Percentiles rank a stretch among this genome's conserved stretches.
phyloP scores from a whole-genome alignment of 257 asterid species.

The Craterostigma plantagineum region DNA sequence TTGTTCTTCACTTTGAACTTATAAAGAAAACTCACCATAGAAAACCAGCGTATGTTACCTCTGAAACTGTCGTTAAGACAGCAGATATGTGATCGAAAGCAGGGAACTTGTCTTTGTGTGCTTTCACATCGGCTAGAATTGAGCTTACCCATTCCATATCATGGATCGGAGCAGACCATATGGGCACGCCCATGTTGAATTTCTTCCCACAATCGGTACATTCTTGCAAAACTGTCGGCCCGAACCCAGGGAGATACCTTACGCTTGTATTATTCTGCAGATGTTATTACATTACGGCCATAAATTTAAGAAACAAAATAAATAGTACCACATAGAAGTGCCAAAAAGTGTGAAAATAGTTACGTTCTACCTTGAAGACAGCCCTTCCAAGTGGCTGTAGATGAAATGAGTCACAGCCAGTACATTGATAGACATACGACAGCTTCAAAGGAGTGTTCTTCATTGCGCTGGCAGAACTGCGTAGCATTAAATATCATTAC shows the following conservation, averaged over 20 bases:
- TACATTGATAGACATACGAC: conserved; percentile 88
- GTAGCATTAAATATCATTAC: conserved; percentile 6
- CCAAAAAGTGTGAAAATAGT: background rate
- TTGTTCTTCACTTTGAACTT: too few relatives aligned
- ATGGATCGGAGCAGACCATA: conserved; percentile 97
- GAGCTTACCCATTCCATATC: conserved; percentile 86
- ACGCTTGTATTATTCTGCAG: conserved; percentile 49
- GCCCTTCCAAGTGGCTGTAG: conserved; percentile 88
- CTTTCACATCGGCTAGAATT: conserved; percentile 54
- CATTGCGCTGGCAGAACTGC: conserved; percentile 92
- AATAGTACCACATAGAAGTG: background rate
- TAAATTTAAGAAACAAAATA: background rate
- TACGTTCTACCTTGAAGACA: conserved; percentile 44
- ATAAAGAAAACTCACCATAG: too few relatives aligned
- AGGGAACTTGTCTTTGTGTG: conserved; percentile 57
- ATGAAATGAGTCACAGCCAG: conserved; percentile 90
- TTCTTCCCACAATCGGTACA: conserved; percentile 92
- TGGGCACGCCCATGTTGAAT: conserved; percentile 95
- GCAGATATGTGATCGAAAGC: conserved; percentile 73
- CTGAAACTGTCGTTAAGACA: conserved; percentile 78
- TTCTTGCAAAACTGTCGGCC: conserved; percentile 72
- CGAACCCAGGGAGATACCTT: conserved; percentile 86
- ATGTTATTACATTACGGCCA: background rate
- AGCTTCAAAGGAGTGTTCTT: conserved; percentile 90
- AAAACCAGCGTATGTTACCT: conserved; percentile 21